Evolutionary conservation across 1,284 basidiomycete species (phyloP), one percentile per base, ranked within the genome.

Genomic region (Ganoderma meredithae): DNA sequence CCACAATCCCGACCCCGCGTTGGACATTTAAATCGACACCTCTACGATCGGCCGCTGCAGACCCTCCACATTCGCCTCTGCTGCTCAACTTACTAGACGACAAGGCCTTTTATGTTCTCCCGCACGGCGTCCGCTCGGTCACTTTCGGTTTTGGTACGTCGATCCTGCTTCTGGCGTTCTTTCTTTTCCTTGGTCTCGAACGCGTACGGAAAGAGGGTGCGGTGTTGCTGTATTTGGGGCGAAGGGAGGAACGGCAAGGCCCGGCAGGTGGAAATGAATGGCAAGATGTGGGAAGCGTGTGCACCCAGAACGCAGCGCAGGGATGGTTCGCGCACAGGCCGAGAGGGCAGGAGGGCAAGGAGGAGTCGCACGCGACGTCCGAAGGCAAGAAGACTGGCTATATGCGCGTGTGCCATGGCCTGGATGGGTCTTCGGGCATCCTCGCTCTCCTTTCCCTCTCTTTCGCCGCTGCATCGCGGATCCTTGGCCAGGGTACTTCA

Each of bases 51-150:
- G 62, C 62, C 36, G 52, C 62, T 49, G 62, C 62, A 62, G 61
- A 62, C 40, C 27, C n/a, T 39, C 62, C 25, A 17, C 52, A 36
- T n/a, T 19, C 19, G 22, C 39, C 13, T 53, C 62, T 41, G 52
- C 62, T 27, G 55, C 63, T 47, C 63, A 25, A 6, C 63, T 13
- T 31, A 58, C 47, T 43, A n/a, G 25, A 39, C 63, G 44, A 25
- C 55, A 22, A 39, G 22, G 47, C 55, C 33, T 13, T 69, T 60
- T 67, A 72, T 72, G 71, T 72, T 72, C 65, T 43, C 58, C 64
- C 69, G 71, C 62, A 68, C 65, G 53, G 68, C 67, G 53, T 64
- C 67, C 62, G 63, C 67, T 44, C 69, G 71, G 69, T 72, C 67
- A 64, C 69, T 70, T 47, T 62, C 67, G 64, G 53, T 61, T 40